Evolutionary conservation across 1,284 basidiomycete species (phyloP).

Genomic region (Puccinia brachypodii): DNA sequence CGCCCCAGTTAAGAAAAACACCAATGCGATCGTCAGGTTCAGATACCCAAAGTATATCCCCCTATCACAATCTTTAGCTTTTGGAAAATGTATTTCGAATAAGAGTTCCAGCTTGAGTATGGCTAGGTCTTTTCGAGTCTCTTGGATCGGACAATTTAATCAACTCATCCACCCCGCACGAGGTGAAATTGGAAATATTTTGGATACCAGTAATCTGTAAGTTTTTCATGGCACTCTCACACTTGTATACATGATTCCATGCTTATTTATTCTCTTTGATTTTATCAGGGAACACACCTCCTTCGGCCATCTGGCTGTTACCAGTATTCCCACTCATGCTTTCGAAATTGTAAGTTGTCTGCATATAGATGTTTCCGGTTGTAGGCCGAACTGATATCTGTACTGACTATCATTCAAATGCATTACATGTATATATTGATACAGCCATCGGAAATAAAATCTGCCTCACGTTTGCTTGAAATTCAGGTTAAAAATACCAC

Average conservation of each 20-base stretch:
- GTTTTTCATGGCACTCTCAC: neutral
- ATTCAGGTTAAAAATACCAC: conserved; percentile 76
- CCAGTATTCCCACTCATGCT: conserved; percentile 6
- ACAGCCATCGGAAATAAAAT: conserved; percentile 59
- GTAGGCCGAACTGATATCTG: conserved; percentile 57
- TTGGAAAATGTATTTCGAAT: conserved; percentile 67
- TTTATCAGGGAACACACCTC: neutral
- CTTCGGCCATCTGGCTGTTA: conserved; percentile 28
- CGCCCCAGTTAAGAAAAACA: neutral
- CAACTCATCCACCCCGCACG: conserved; percentile 30
- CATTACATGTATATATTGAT: conserved; percentile 49
- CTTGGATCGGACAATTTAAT: conserved; percentile 79
- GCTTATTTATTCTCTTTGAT: neutral
- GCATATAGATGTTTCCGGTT: neutral
- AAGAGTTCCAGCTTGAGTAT: conserved; percentile 80
- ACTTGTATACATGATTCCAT: neutral
- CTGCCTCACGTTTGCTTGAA: conserved; percentile 70
- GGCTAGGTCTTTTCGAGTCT: conserved; percentile 83
- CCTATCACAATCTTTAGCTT: conserved; percentile 62
- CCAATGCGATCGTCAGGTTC: neutral
- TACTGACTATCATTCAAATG: conserved; percentile 57
- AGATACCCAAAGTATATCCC: conserved; percentile 60
- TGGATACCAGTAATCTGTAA: conserved; percentile 28
- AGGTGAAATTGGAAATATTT: conserved; percentile 42
- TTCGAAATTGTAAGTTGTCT: neutral